Base-by-base conservation (phyloP, 257 asterid species). In the Gardenia jasminoides region DNA sequence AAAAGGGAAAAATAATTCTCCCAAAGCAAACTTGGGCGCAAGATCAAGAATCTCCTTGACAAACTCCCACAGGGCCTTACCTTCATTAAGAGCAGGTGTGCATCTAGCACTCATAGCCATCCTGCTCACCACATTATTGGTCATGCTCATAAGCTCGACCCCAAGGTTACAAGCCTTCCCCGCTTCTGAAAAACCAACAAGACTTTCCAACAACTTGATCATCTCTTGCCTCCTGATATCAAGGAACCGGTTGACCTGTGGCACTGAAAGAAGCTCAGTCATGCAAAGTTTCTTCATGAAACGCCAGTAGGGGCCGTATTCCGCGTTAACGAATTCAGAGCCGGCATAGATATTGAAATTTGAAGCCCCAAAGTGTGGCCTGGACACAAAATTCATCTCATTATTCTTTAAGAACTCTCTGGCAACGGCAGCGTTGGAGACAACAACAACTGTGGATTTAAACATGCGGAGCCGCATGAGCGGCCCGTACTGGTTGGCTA, bases 251-350 rank as follows among this genome's bases (percentile, higher is more conserved):
- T 92, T 87, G 16, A 91, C 80, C 0, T 92, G 97, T 67, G 70
- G 83, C 62, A 85, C 67, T 4, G 87, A 78, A 1, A 93, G 89
- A 33, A 91, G 95, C 73, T 87, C 92, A 11, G 91, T 84, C 89
- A 90, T 86, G 84, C 94, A 91, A 41, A 91, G 59, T 50, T 90
- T 93, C 89, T 88, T 90, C 89, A 90, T 88, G 89, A 90, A 90
- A 76, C 89, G 90, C 93, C 94, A 92, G 70, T 87, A 89, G 0
- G 82, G 33, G 0, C 96, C 96, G n/a, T 91, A 91, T 0, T 90
- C 91, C 0, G 93, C 90, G 36, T 85, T 85, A 0, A 92, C 75
- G 70, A 92, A 91, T 76, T 85, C 88, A 22, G 83, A 85, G 1
- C 90, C 88, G 22, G 88, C 90, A 22, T 91, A 93, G 5, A 90